Percentiles rank a stretch among this genome's conserved stretches.
phyloP scores from a whole-genome alignment of 1,284 basidiomycete species.

The Ceratobasidium sp. region DNA sequence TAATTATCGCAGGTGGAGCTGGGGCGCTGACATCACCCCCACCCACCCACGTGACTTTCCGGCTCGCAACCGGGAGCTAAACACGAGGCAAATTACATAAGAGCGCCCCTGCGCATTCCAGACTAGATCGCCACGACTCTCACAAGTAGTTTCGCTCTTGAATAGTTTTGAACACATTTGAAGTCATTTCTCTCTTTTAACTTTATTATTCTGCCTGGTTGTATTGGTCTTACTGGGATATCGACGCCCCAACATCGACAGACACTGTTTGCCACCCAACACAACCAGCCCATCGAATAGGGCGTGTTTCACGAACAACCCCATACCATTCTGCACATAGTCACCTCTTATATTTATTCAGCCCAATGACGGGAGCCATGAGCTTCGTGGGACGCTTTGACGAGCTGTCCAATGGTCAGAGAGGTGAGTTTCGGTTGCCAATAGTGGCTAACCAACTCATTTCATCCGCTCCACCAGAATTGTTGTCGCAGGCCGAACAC shows the following conservation, averaged over 20 bases:
- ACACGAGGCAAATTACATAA: too few species aligned
- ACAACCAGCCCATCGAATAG: neutral
- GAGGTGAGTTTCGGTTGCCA: slow-evolving; percentile 1
- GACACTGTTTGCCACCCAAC: neutral
- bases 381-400: slow-evolving; percentile 13
- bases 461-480: slow-evolving; percentile 4
- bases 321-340: neutral
- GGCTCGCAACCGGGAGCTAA: too few species aligned
- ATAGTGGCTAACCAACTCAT: neutral
- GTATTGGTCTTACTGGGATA: neutral
- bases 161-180: slow-evolving; percentile 16
- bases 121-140: slow-evolving; percentile 24
- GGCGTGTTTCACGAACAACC: neutral
- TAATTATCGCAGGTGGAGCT: too few species aligned
- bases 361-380: slow-evolving; percentile 1
- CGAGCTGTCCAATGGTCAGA: slow-evolving; percentile 10
- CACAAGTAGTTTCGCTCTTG: slow-evolving; percentile 17
- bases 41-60: too few species aligned
- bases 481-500: slow-evolving; percentile 28
- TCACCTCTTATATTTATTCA: neutral
- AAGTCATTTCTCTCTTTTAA: slow-evolving; percentile 32
- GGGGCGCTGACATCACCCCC: too few species aligned
- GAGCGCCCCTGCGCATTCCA: neutral
- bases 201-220: slow-evolving; percentile 2
- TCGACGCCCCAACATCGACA: neutral